phyloP scores from a whole-genome alignment of 495 filamentous ascomycete genomes.

The Letharia columbiana region DNA sequence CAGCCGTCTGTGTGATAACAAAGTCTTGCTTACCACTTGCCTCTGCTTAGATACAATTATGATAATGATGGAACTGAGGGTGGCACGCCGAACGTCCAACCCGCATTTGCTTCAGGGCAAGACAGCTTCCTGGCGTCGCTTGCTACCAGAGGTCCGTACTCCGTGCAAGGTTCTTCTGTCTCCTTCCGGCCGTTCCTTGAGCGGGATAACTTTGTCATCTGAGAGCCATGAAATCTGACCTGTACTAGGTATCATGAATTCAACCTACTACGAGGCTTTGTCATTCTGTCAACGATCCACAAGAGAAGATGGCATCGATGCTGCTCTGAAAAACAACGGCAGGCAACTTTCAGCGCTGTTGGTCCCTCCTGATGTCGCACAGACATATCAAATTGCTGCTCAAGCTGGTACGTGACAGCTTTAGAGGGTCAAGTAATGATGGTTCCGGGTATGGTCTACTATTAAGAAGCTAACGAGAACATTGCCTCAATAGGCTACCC shows the following conservation, averaged over 20 bases:
- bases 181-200: not conserved
- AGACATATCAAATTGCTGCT: conserved; percentile 48
- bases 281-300: conserved; percentile 49
- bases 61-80: conserved; percentile 61
- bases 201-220: not conserved
- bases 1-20: not conserved
- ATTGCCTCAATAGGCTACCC: conserved; percentile 51
- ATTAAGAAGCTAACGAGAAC: conserved; percentile 27
- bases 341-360: conserved; percentile 50
- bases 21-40: not conserved
- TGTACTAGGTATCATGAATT: conserved; percentile 43
- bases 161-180: not conserved
- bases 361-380: conserved; percentile 58
- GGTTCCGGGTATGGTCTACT: not conserved
- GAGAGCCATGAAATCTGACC: not conserved
- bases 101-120: conserved; percentile 63
- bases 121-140: conserved; percentile 57
- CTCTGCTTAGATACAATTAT: conserved; percentile 43
- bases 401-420: conserved; percentile 30
- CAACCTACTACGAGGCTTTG: conserved; percentile 57
- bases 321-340: conserved; percentile 45
- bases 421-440: conserved; percentile 25
- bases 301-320: conserved; percentile 59
- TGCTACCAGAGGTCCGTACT: conserved; percentile 36
- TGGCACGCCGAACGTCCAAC: conserved; percentile 51